Base-by-base conservation (phyloP, 768 basidiomycete species). In the Mrakia hoshinonis region DNA sequence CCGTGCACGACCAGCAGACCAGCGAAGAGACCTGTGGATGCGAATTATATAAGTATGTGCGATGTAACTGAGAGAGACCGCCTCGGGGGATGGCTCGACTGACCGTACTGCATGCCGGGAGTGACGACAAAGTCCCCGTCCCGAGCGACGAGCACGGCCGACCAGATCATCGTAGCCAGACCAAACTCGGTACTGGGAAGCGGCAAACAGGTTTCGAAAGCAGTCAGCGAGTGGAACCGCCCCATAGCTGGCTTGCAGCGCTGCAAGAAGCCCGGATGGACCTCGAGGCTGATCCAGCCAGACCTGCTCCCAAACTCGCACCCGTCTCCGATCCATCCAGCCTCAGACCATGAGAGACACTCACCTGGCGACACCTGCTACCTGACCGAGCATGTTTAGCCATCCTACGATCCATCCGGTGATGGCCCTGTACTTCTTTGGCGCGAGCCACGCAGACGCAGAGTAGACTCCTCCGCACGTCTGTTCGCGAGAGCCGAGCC, bases 1-100 rank as follows among this genome's bases (percentile, higher is more conserved):
- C 91, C 91, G 78, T 92, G 90, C 46, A 92, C 80, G 48, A 89
- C 75, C n/a, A 93, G 83, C 31, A 95, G 81, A 4, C 85, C 91
- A 3, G 82, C 81, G 79, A 90, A 92, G 34, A 93, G 82, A 22
- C 89, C 89, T 36, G 38, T 4, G 18, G 31, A 29, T 10, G 29
- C 20, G 1, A 31, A 51, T 80, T 1, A 0, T 6, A 18, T 31
- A 15, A 3, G 10, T 10, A 47, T 26, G 1, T 55, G 2, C 29
- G 54, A 26, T 55, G 13, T 55, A 11, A 18, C 5, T 20, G 49
- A 51, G 18, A 24, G 1, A 29, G 1, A 92, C 90, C 48, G 91
- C 79, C 38, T 88, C 75, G 22, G 92, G 83, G 29, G 92, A 81
- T 5, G 84, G 90, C 1, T 82, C 81, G 79, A 90, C 92, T 29